Evolutionary conservation across 2,329 filamentous ascomycete species (phyloP), one percentile per base, ranked within the genome.

Genomic region (Claviceps sp.): DNA sequence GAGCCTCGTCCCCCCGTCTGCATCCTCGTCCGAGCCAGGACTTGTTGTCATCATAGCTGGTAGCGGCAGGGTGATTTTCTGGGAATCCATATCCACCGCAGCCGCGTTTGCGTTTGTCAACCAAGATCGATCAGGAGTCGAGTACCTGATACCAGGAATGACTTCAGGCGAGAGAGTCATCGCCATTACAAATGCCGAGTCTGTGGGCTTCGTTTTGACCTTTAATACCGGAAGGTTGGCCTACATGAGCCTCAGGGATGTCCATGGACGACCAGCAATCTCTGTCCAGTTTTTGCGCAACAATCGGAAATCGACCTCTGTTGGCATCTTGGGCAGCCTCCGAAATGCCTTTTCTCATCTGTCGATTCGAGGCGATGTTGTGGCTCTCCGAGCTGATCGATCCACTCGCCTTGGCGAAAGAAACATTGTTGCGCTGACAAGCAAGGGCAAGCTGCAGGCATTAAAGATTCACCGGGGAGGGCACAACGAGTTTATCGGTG

Each of bases 391-490:
- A 58, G 82, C 89, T 26, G 87, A 87, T 44, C 75, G 79, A 50
- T 82, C 84, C 10, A 74, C 77, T 40, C 80, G 82, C 53, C 82
- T 89, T 56, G 90, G 89, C 24, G 89, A 96, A 67, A 83, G 90
- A 63, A 88, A 90, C 59, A 76, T 95, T 38, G 78, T 95, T 47
- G 82, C 90, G 40, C 81, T 84, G 14, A 93, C 89, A 1, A 77
- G 81, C 51, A 84, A 84, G 59, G 91, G 87, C 30, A 78, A 83
- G 53, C 70, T 98, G 26, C 85, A 94, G 60, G 77, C 84, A 7
- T 98, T 93, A 93, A 87, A 85, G 62, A 76, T 96, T 44, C 89
- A 91, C 61, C 88, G 91, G 65, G 87, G 87, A 55, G 90, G 90
- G 38, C 87, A 90, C 58, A 84, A 89, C 62, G 81, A 86, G 44